Conservation (phyloP, 495 filamentous ascomycete genomes). For the Neurospora sp. region DNA sequence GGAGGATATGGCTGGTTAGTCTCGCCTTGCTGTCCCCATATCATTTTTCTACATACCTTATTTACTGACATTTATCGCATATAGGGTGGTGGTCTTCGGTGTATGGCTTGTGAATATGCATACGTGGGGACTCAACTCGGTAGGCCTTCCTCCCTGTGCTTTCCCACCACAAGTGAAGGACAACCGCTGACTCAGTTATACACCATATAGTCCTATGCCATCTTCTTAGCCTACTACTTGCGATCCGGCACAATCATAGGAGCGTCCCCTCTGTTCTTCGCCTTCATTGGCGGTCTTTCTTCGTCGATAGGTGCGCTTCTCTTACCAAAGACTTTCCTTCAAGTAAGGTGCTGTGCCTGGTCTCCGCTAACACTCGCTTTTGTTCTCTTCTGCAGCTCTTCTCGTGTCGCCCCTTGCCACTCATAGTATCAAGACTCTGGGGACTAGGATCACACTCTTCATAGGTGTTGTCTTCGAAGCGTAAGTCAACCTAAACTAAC, state of each 20-base stretch:
- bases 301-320: slow-evolving; percentile 39
- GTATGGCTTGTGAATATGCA: slow-evolving; percentile 44
- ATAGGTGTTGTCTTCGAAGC: slow-evolving; percentile 49
- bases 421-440: slow-evolving; percentile 41
- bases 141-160: slow-evolving; percentile 15
- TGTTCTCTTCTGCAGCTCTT: slow-evolving; percentile 41
- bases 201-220: slow-evolving; percentile 45
- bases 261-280: slow-evolving; percentile 50
- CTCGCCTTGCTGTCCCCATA: background rate
- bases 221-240: slow-evolving; percentile 65
- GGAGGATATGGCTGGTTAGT: slow-evolving; percentile 39
- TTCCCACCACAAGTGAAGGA: background rate
- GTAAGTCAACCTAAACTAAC: slow-evolving; percentile 23
- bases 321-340: background rate
- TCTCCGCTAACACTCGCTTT: slow-evolving; percentile 31
- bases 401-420: slow-evolving; percentile 58
- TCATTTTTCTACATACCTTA: background rate
- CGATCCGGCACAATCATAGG: slow-evolving; percentile 46
- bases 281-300: slow-evolving; percentile 65
- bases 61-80: background rate
- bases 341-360: slow-evolving; percentile 13
- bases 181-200: background rate
- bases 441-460: slow-evolving; percentile 48
- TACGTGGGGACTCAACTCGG: slow-evolving; percentile 51
- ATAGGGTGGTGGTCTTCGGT: slow-evolving; percentile 42